phyloP scores from a whole-genome alignment of 2,329 filamentous ascomycete genomes.

The Parastagonospora nodorum region DNA sequence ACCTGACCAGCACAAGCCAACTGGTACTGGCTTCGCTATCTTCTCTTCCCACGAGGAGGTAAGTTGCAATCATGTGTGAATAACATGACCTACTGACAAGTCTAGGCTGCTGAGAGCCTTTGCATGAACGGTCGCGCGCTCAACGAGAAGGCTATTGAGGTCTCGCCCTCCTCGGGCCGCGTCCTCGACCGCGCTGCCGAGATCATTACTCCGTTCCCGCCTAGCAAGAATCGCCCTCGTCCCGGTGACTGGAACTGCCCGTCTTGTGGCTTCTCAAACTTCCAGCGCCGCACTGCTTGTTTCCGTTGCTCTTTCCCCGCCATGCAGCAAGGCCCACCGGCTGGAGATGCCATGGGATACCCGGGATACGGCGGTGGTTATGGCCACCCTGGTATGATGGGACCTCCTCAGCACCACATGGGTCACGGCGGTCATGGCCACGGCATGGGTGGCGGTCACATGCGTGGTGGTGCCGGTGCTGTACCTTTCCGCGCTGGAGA shows the following conservation, averaged over 20 bases:
- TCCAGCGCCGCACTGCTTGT: slow-evolving; percentile 96
- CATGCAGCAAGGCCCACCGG: slow-evolving; percentile 74
- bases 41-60: slow-evolving; percentile 99
- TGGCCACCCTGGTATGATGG: slow-evolving; percentile 66
- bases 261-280: slow-evolving; percentile 98
- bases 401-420: slow-evolving; percentile 69
- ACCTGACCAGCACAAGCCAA: slow-evolving; percentile 99
- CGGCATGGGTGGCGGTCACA: slow-evolving; percentile 59
- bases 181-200: slow-evolving; percentile 95
- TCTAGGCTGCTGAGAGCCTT: slow-evolving; percentile 89
- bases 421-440: slow-evolving; percentile 55
- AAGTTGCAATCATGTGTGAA: slow-evolving; percentile 13
- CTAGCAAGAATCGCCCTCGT: slow-evolving; percentile 96
- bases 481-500: slow-evolving; percentile 98
- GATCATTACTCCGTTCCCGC: slow-evolving; percentile 95
- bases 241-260: slow-evolving; percentile 99
- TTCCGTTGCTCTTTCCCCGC: slow-evolving; percentile 99
- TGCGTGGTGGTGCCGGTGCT: slow-evolving; percentile 76
- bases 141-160: slow-evolving; percentile 98
- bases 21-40: slow-evolving; percentile 94
- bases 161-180: slow-evolving; percentile 94
- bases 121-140: slow-evolving; percentile 99
- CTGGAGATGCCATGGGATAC: slow-evolving; percentile 72
- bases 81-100: slow-evolving; percentile 14
- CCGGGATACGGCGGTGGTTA: slow-evolving; percentile 48